Evolutionary conservation across 768 basidiomycete genomes (phyloP).

Genomic region (Saitozyma podzolica): DNA sequence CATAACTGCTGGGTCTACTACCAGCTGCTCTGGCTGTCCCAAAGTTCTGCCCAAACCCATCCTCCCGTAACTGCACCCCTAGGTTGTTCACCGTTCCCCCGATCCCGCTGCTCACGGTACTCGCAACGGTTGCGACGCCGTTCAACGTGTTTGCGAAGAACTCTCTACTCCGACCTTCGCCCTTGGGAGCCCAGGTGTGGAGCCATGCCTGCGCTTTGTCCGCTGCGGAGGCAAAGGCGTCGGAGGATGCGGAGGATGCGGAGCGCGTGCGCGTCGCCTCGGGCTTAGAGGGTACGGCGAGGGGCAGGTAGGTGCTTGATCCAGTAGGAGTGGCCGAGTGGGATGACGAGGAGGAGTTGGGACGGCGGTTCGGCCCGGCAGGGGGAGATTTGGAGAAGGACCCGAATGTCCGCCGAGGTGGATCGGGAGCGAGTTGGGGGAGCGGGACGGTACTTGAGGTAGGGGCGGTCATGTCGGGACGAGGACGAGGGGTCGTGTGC

Average conservation of each 20-base stretch:
- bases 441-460: constrained; percentile 7
- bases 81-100: constrained; percentile 19
- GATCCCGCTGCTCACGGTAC: constrained; percentile 30
- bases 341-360: constrained; percentile 4
- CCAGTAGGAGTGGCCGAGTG: constrained; percentile 10
- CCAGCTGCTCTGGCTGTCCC: constrained; percentile 1
- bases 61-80: constrained; percentile 7
- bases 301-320: constrained; percentile 6
- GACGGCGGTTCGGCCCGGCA: no score
- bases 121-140: constrained; percentile 41
- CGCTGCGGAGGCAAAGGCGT: constrained; percentile 27
- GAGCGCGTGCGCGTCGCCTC: constrained; percentile 27
- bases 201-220: constrained; percentile 38
- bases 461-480: no score
- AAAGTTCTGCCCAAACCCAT: not conserved
- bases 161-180: constrained; percentile 39
- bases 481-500: no score
- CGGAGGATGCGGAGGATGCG: constrained; percentile 25
- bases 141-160: constrained; percentile 36
- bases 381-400: constrained; percentile 18
- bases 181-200: constrained; percentile 41
- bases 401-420: constrained; percentile 32
- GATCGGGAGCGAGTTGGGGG: constrained; percentile 5
- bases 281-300: constrained; percentile 14
- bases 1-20: constrained; percentile 4